phyloP scores from a whole-genome alignment of 495 filamentous ascomycete species.

The Neurospora sp. region DNA sequence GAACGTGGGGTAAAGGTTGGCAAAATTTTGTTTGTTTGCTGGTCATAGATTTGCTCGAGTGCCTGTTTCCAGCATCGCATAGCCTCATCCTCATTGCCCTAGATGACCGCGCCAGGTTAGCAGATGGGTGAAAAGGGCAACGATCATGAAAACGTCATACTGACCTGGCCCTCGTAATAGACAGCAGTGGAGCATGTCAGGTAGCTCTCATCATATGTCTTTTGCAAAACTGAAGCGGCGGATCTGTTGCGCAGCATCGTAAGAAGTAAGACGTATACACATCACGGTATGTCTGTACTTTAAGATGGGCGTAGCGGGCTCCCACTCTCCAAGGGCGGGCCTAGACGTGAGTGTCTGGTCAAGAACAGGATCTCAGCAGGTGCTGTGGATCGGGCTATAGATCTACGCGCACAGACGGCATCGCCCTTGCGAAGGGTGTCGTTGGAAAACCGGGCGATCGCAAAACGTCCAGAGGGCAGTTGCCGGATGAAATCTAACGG shows the following conservation, averaged over 20 bases:
- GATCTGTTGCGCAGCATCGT: conserved; percentile 68
- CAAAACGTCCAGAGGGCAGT: background rate
- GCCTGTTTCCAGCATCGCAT: conserved; percentile 85
- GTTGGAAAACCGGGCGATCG: background rate
- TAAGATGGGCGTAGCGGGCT: background rate
- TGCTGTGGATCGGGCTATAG: background rate
- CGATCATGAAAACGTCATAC: conserved; percentile 1
- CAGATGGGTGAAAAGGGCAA: background rate
- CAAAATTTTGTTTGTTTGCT: conserved; percentile 66
- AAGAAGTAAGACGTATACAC: background rate
- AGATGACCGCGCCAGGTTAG: conserved; percentile 11
- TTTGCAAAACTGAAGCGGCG: conserved; percentile 72
- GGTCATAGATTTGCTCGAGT: conserved; percentile 82
- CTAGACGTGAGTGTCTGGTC: background rate
- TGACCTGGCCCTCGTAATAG: conserved; percentile 85
- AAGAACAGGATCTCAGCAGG: background rate
- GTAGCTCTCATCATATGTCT: conserved; percentile 95
- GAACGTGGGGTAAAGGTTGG: conserved; percentile 60
- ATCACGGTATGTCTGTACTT: conserved; percentile 4
- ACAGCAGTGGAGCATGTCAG: conserved; percentile 88
- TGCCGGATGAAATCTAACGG: background rate
- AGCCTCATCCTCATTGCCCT: conserved; percentile 91
- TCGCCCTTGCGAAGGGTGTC: background rate
- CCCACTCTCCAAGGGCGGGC: background rate
- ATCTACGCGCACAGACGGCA: background rate